Evolutionary conservation across 257 asterid species (phyloP).

Genomic region (Rhazya stricta): DNA sequence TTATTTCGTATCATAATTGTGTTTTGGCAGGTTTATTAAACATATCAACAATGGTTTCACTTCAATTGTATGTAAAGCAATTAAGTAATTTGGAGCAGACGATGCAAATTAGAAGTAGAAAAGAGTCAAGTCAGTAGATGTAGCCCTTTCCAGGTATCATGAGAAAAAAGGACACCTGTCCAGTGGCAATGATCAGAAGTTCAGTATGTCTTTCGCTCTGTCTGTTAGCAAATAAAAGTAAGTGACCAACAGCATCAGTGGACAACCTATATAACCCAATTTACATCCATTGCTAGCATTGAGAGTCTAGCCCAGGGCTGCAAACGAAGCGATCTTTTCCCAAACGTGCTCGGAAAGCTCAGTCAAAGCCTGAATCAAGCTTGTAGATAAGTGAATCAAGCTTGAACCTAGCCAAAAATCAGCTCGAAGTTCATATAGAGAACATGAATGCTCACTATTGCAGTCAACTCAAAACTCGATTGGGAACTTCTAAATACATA

Average conservation of each 20-base stretch:
- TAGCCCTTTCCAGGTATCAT: neutral
- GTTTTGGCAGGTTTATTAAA: neutral
- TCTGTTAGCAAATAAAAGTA: neutral
- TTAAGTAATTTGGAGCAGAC: neutral
- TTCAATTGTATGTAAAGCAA: neutral
- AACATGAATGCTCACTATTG: too few relatives aligned
- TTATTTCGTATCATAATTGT: neutral
- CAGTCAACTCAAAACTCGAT: too few relatives aligned
- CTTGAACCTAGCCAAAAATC: too few relatives aligned
- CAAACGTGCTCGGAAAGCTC: too few relatives aligned
- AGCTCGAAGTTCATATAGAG: too few relatives aligned
- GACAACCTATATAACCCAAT: neutral
- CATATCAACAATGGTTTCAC: neutral
- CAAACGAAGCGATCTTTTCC: too few relatives aligned
- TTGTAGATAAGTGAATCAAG: too few relatives aligned
- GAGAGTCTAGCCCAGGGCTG: neutral
- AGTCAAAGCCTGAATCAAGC: too few relatives aligned
- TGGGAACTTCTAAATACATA: too few relatives aligned
- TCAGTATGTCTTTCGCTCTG: neutral
- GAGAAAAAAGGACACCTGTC: neutral
- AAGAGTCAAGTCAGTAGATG: neutral
- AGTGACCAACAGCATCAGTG: neutral
- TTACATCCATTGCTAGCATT: neutral
- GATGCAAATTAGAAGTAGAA: neutral
- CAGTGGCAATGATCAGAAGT: neutral